Evolutionary conservation across 805 yeast genomes (phyloP), one percentile per base, ranked within the genome.

Genomic region (Sugiyamaella qingdaonensis): DNA sequence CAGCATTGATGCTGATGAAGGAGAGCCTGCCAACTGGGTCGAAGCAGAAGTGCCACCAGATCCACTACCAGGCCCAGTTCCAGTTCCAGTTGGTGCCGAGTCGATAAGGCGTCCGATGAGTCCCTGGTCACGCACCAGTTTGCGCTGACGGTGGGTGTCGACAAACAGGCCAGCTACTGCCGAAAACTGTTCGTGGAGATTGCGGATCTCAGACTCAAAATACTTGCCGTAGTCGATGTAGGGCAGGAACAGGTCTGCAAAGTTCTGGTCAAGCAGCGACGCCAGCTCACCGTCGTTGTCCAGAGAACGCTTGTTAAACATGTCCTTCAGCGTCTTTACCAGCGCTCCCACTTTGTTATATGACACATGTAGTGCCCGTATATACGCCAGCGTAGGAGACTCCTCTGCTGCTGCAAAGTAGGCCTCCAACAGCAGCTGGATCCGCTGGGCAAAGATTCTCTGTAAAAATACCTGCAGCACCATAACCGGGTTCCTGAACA

Each of bases 401-500:
- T 79, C 72, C 46, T 79, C 77, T 0, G 96, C 84, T 52, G 77
- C 79, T 48, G 78, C 81, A 32, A 90, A 68, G 32, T 87, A 71
- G 1, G 78, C 69, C 55, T 81, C 82, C 8, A 74, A 63, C 41
- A 71, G 67, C 50, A 70, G 73, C 54, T 73, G 76, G 39, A 72
- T 64, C 58, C 87, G 78, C 67, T 87, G 92, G 0, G 85, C 90
- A 68, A 85, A 87, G 10, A 86, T 75, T 61, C 95, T 78, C 63
- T 86, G 88, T 34, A 88, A 72, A 63, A 92, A 85, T 3, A 84
- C 76, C 48, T 80, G 78, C 42, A 89, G 66, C 1, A 90, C 96
- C 33, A 78, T 76, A 1, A 80, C 76, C 1, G 91, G 86, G 58
- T 82, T 78, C 10, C 71, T 68, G 64, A 94, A 94, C 0, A 90